A percentile compares a stretch with the other conserved stretches of the same genome.
These are phyloP conservation scores for Amaranthus cruentus DNA, from an alignment of 148 eudicot genomes.

Conservation along the genomic window DNA sequence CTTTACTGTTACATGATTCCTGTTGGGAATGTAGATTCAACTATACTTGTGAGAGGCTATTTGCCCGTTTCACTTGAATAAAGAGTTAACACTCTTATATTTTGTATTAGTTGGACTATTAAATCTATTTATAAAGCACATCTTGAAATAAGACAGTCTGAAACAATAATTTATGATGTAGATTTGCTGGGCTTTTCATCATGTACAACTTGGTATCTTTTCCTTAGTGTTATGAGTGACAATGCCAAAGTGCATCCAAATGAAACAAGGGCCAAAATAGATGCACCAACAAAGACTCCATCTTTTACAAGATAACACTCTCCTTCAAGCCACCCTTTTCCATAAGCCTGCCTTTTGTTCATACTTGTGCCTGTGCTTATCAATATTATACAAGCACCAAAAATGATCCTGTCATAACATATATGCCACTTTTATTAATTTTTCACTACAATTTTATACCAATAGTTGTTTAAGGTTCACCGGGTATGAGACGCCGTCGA, in stretches of 20 bases:
- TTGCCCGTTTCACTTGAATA: too few species aligned
- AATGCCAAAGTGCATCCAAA: slow-evolving; percentile 36
- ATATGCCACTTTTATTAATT: too few species aligned
- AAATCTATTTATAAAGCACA: too few species aligned
- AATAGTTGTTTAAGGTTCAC: too few species aligned
- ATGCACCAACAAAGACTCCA: slow-evolving; percentile 53
- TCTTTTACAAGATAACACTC: slow-evolving; percentile 68
- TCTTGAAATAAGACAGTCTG: too few species aligned
- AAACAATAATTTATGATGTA: neutral
- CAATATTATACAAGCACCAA: slow-evolving; percentile 30
- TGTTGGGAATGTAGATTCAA: neutral
- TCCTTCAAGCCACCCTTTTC: slow-evolving; percentile 72
- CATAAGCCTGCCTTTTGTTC: slow-evolving; percentile 52
- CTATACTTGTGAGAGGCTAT: too few species aligned
- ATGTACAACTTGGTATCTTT: slow-evolving; percentile 12
- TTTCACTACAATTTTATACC: too few species aligned
- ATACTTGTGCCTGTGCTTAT: slow-evolving; percentile 50
- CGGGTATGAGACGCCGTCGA: too few species aligned
- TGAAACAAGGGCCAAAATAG: slow-evolving; percentile 37
- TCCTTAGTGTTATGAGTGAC: slow-evolving; percentile 17
- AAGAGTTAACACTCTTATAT: too few species aligned
- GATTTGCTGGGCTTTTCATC: slow-evolving; percentile 1
- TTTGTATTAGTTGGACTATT: too few species aligned
- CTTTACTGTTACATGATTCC: neutral
- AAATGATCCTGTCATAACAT: slow-evolving; percentile 49